Conservation (phyloP, 805 yeast genomes). For the Wickerhamiella galacta region DNA sequence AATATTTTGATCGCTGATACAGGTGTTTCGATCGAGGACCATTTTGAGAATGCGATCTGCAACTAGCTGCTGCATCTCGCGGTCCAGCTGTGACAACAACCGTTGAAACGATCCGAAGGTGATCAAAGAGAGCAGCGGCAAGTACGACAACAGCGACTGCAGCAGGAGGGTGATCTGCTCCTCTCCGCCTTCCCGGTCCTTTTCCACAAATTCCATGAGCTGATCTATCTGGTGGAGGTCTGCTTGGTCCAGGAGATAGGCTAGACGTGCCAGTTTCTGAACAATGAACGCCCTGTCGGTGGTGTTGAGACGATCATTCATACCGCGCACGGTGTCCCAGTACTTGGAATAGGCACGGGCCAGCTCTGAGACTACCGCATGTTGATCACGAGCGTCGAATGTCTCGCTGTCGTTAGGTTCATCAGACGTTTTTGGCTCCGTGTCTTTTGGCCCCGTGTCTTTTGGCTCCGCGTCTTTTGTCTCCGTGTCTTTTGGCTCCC, state of each 20-base stretch:
- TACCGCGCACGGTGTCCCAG: slow-evolving; percentile 7
- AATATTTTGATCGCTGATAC: slow-evolving; percentile 29
- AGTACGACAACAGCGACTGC: slow-evolving; percentile 20
- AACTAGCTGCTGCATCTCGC: slow-evolving; percentile 36
- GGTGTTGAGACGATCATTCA: slow-evolving; percentile 11
- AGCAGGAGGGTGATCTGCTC: slow-evolving; percentile 19
- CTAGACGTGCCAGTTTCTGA: slow-evolving; percentile 3
- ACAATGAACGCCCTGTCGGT: slow-evolving; percentile 7
- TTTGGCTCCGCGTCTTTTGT: too few relatives aligned
- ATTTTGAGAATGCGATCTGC: slow-evolving; percentile 46
- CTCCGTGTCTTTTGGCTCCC: too few relatives aligned
- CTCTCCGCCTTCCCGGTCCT: slow-evolving; percentile 3
- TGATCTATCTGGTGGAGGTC: slow-evolving; percentile 5
- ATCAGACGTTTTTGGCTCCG: too few relatives aligned
- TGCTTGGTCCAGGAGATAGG: slow-evolving; percentile 1
- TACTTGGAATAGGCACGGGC: too few relatives aligned
- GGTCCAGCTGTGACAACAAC: slow-evolving; percentile 38
- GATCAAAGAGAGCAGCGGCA: slow-evolving; percentile 20
- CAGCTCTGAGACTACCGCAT: too few relatives aligned
- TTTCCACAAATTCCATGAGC: slow-evolving; percentile 5
- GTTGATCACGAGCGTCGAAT: too few relatives aligned
- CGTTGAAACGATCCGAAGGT: slow-evolving; percentile 32
- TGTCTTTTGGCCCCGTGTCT: too few relatives aligned
- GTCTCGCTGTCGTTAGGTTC: too few relatives aligned
- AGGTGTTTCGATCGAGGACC: slow-evolving; percentile 28